Evolutionary conservation across 2,329 filamentous ascomycete species (phyloP).

Genomic region (Hansfordia pulvinata): DNA sequence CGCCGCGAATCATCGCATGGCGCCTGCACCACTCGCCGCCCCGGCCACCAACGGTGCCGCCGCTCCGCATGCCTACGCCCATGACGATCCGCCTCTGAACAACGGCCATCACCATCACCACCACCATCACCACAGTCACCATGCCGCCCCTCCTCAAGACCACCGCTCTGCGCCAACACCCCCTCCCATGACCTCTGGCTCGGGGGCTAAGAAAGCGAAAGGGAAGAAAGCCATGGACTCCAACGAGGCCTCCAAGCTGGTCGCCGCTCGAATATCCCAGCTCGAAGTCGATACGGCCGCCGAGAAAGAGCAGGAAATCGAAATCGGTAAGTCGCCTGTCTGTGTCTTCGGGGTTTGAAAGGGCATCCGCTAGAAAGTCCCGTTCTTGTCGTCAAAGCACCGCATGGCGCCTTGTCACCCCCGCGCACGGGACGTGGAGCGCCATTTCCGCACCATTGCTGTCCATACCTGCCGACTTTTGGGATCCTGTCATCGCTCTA

Average conservation of each 20-base stretch:
- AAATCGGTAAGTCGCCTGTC: conserved; percentile 68
- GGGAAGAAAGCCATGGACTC: conserved; percentile 75
- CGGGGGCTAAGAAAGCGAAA: conserved; percentile 62
- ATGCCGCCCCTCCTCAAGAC: conserved; percentile 23
- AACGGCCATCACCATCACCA: conserved; percentile 18
- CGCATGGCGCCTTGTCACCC: too few relatives aligned
- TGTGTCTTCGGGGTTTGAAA: too few relatives aligned
- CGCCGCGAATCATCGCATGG: conserved; percentile 19
- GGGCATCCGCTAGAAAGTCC: too few relatives aligned
- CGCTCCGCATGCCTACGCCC: conserved; percentile 13
- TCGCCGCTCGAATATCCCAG: conserved; percentile 89
- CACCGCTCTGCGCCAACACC: conserved; percentile 26
- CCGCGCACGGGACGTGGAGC: too few relatives aligned
- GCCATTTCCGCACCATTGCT: too few relatives aligned
- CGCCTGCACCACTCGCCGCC: conserved; percentile 15
- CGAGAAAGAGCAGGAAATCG: conserved; percentile 88
- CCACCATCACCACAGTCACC: conserved; percentile 22
- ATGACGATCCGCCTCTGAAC: conserved; percentile 14
- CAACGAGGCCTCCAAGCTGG: conserved; percentile 78
- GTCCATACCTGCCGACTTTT: too few relatives aligned
- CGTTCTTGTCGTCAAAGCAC: too few relatives aligned
- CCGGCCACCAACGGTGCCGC: conserved; percentile 18
- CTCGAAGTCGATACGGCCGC: conserved; percentile 85
- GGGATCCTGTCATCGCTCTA: too few relatives aligned
- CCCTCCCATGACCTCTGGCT: conserved; percentile 30